Percentiles rank a stretch among this genome's conserved stretches.
Conservation (phyloP, 257 asterid species). For the Solanum sejunctum region DNA sequence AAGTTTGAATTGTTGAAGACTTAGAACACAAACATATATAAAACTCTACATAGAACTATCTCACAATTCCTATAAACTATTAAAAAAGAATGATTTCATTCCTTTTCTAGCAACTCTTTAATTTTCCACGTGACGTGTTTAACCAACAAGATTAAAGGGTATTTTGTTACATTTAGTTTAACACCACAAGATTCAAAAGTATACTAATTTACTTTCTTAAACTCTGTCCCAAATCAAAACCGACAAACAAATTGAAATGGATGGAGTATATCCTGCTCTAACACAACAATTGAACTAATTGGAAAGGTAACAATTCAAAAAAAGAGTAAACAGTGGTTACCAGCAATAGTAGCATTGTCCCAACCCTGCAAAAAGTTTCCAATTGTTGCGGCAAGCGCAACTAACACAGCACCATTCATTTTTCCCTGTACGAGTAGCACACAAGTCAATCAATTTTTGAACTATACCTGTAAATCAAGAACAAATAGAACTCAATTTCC, state of each 20-base stretch:
- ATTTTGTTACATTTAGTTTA: too few species aligned
- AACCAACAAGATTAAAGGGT: too few species aligned
- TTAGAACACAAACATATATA: neutral
- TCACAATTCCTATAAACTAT: neutral
- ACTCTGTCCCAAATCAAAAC: too few species aligned
- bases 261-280: neutral
- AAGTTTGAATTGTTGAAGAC: neutral
- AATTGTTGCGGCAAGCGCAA: slow-evolving; percentile 67
- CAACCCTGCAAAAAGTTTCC: slow-evolving; percentile 82
- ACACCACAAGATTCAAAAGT: too few species aligned
- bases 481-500: neutral
- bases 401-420: slow-evolving; percentile 72
- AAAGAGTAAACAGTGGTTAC: slow-evolving; percentile 13
- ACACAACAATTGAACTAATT: neutral
- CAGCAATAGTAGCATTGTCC: slow-evolving; percentile 90
- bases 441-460: slow-evolving; percentile 7
- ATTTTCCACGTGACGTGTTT: too few species aligned
- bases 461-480: slow-evolving; percentile 9
- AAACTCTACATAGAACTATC: neutral
- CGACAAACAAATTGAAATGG: too few species aligned
- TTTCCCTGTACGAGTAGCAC: slow-evolving; percentile 1
- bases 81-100: too few species aligned
- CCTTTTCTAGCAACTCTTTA: too few species aligned
- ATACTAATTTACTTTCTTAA: too few species aligned
- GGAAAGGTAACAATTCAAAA: neutral